Conservation (phyloP, 495 filamentous ascomycete species). For the Podospora fimiseda region DNA sequence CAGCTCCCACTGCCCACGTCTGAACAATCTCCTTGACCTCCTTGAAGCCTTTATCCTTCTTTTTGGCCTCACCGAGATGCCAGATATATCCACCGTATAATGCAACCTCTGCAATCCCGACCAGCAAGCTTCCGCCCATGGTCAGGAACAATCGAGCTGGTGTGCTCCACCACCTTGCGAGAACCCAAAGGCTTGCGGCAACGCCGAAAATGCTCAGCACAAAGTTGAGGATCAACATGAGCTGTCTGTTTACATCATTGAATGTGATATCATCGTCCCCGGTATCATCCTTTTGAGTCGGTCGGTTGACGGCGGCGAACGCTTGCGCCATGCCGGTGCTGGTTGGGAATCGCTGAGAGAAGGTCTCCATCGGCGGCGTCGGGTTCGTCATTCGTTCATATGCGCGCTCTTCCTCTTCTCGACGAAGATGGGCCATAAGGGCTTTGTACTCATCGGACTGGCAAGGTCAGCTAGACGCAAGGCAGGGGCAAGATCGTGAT, state of each 20-base stretch:
- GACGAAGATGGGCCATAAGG: constrained; percentile 77
- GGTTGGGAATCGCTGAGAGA: constrained; percentile 51
- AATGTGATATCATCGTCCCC: constrained; percentile 54
- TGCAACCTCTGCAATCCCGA: constrained; percentile 80
- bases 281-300: constrained; percentile 30
- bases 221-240: constrained; percentile 69
- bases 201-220: constrained; percentile 66
- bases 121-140: constrained; percentile 59
- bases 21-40: constrained; percentile 67
- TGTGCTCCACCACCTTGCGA: constrained; percentile 61
- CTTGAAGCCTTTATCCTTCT: constrained; percentile 53
- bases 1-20: constrained; percentile 51
- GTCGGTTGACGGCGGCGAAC: constrained; percentile 44
- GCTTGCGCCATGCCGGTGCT: constrained; percentile 39
- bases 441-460: constrained; percentile 84
- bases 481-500: background rate
- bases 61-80: constrained; percentile 66
- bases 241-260: constrained; percentile 66
- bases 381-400: constrained; percentile 73
- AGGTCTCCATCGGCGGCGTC: constrained; percentile 47
- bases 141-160: constrained; percentile 63
- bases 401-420: constrained; percentile 66
- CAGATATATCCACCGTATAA: constrained; percentile 83
- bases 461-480: constrained; percentile 18
- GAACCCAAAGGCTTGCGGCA: constrained; percentile 65